These are phyloP conservation scores for Ophiostoma himal-ulmi DNA, from an alignment of 2,329 filamentous ascomycete species.

Conservation along the genomic window DNA sequence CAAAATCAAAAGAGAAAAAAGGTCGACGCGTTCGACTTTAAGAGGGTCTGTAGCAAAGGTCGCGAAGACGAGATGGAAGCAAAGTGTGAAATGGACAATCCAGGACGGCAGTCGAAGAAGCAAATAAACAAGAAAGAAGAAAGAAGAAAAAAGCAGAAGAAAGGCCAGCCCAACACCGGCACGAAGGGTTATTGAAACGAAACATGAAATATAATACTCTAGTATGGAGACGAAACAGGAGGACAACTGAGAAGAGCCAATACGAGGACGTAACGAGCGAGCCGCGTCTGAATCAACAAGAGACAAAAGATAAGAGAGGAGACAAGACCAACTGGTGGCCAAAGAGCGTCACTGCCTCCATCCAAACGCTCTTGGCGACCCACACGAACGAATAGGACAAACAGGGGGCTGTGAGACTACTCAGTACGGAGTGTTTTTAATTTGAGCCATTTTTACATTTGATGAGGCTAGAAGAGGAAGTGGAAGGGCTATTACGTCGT, in stretches of 20 bases:
- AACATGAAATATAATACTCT: not conserved
- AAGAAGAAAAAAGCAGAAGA: not conserved
- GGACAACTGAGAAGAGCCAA: not conserved
- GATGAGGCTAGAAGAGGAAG: not conserved
- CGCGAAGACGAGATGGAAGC: not conserved
- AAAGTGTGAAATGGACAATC: not conserved
- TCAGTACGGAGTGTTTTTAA: not conserved
- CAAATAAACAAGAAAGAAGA: not conserved
- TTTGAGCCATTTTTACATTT: not conserved
- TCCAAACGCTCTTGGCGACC: conserved; percentile 1
- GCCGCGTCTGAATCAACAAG: not conserved
- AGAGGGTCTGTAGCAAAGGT: not conserved
- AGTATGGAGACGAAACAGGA: not conserved
- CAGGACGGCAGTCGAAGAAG: not conserved
- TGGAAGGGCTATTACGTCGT: not conserved
- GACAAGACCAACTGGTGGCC: not conserved
- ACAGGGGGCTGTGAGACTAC: not conserved
- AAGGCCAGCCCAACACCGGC: not conserved
- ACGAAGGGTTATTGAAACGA: conserved; percentile 3
- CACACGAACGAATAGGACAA: not conserved
- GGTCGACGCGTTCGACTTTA: not conserved
- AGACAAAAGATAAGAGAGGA: not conserved
- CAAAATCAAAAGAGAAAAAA: not conserved
- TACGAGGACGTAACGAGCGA: not conserved
- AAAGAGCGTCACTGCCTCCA: not conserved